Conservation (phyloP, 208 protist genomes). For the Acanthamoeba divionensis region DNA sequence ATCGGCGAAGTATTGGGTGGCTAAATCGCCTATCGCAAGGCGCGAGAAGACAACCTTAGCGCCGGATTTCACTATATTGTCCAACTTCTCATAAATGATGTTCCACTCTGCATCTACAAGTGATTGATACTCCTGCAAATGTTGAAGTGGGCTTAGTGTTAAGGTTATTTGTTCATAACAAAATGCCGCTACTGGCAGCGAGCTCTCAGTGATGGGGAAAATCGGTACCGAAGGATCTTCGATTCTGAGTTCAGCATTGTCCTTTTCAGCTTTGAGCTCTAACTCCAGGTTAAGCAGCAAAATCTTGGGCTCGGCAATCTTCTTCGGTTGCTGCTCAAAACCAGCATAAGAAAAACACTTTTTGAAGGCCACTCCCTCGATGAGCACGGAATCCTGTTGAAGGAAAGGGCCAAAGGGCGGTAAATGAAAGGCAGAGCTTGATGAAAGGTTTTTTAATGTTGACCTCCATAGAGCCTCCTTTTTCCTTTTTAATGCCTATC, state of each 20-base stretch:
- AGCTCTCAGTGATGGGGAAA: no score
- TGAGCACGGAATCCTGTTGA: constrained; percentile 94
- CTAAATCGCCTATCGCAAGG: constrained; percentile 98
- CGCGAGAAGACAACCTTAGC: constrained; percentile 98
- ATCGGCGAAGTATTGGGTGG: constrained; percentile 99
- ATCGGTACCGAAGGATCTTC: constrained; percentile 86
- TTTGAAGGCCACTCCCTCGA: constrained; percentile 99
- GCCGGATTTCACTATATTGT: constrained; percentile 96
- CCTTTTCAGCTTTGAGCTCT: constrained; percentile 99
- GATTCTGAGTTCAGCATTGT: constrained; percentile 98
- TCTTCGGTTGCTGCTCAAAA: constrained; percentile 99
- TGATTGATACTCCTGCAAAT: constrained; percentile 93
- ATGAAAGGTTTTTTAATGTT: neutral
- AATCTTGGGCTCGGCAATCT: constrained; percentile 97
- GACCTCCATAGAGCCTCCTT: constrained; percentile 95
- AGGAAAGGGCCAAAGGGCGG: neutral
- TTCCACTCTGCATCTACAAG: constrained; percentile 99
- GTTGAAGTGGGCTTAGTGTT: neutral
- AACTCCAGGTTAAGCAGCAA: constrained; percentile 99
- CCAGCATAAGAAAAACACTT: constrained; percentile 99
- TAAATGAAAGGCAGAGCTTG: neutral
- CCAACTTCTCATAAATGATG: constrained; percentile 99
- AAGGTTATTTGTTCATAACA: no score
- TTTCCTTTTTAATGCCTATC: constrained; percentile 99
- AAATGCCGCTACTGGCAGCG: no score